Evolutionary conservation across 78 protist genomes (phyloP), one percentile per base, ranked within the genome.

Genomic region (slime mould (Dictyostelium discoideum)): DNA sequence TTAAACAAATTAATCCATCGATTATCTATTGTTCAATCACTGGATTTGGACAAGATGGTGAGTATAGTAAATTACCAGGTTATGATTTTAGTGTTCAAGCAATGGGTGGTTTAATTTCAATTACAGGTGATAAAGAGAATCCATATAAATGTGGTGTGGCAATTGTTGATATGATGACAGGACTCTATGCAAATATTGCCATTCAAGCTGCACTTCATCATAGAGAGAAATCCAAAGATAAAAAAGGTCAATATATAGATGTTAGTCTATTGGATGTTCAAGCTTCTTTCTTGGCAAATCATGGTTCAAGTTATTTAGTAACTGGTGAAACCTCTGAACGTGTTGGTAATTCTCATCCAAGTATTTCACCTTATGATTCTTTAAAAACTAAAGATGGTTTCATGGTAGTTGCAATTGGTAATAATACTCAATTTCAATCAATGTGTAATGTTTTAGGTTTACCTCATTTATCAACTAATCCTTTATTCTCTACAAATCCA

Each of bases 131-230:
- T 10, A 72, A 81, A 40, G 90, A 54, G 10, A 65, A 92, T 5
- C 92, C 95, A 2, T 87, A 46, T 29, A 90, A 92, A 54, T 32
- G 57, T 84, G 97, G 97, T 60, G 95, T 96, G 14, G 97, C 97
- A 16, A 63, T 96, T 10, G 94, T 88, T 6, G 97, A 96, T 69
- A 39, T 96, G 16, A 85, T 85, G 94, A 96, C 97, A 37, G 97
- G 97, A 20, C 40, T 96, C 10, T 90, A 90, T 72, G 85, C 95
- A 42, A 83, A 85, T 26, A 65, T 86, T 5, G 94, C 97, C 3
- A 96, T 96, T 44, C 86, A 92, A 77, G 60, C 97, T 5, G 97
- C 97, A 13, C 85, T 96, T 16, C 84, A 77, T 44, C 48, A 39
- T n/a, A 22, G 95, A 14, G 37, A 54, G 8, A 42, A 39, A 26